Evolutionary conservation across 2,329 filamentous ascomycete genomes (phyloP), one percentile per base, ranked within the genome.

Genomic region (Claviceps lovelessii): DNA sequence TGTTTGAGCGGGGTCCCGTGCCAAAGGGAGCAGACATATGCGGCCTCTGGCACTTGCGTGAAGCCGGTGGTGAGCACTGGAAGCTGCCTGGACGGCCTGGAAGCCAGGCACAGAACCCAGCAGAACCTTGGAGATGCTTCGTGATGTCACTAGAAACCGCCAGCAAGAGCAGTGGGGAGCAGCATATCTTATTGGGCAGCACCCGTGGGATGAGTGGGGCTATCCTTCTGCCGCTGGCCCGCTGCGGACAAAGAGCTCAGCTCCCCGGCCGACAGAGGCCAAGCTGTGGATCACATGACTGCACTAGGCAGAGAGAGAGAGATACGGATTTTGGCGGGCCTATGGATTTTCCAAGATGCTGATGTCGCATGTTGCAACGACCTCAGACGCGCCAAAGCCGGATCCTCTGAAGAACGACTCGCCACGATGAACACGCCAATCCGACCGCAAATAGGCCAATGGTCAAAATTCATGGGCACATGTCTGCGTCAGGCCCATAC

Each of bases 381-480:
- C 11, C n/a, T 45, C 19, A 19, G 31, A 45, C n/a, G 42, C 42
- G 19, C 15, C 15, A 23, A 29, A 23, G 45, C 45, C 23, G 23
- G 37, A 35, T 29, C 13, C 41, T 5, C n/a, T 29, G 13, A 58
- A 59, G 53, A 59, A 59, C 58, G 62, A 58, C 58, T 57, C 60
- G 42, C 58, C 55, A 67, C 63, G 59, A 71, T 75, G 67, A 72
- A 70, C 60, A 61, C 67, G 61, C 65, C 63, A 62, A 58, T 64
- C 47, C 58, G 61, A 53, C 62, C 65, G 54, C 64, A 66, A 49
- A 59, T 75, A 57, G 68, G 68, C 63, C 72, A 69, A 64, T 68
- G 77, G 63, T 70, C 73, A 33, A 67, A 68, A 57, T 62, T 73
- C 51, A 63, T 72, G 44, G 65, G 69, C 60, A 68, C 68, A 58